Conservation (phyloP, 306 rosid genomes). For the Calophaca sinica region DNA sequence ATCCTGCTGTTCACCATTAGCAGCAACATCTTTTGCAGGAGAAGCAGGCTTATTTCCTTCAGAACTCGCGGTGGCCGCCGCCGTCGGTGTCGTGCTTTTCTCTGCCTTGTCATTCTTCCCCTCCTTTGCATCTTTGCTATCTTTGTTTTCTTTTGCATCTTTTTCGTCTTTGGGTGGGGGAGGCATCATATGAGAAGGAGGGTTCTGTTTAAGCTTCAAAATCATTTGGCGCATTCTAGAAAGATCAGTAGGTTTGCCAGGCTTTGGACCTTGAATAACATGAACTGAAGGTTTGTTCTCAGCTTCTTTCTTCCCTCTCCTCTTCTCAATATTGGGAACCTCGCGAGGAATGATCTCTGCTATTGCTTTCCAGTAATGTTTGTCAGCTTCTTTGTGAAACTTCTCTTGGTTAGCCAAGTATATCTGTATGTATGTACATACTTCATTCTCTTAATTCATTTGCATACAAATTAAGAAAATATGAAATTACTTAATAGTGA, state of each 20-base stretch:
- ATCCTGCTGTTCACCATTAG: slow-evolving; percentile 55
- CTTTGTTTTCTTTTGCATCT: slow-evolving; percentile 54
- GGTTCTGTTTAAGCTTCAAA: slow-evolving; percentile 79
- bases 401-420: slow-evolving; percentile 80
- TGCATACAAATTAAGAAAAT: slow-evolving; percentile 24
- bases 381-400: slow-evolving; percentile 95
- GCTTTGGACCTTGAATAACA: slow-evolving; percentile 92
- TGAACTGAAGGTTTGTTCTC: slow-evolving; percentile 70
- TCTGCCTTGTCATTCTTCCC: slow-evolving; percentile 50
- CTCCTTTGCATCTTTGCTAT: slow-evolving; percentile 47
- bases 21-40: slow-evolving; percentile 52
- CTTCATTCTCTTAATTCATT: slow-evolving; percentile 25
- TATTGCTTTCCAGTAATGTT: slow-evolving; percentile 94
- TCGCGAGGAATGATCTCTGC: slow-evolving; percentile 89
- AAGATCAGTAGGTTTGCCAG: slow-evolving; percentile 94
- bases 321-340: slow-evolving; percentile 92
- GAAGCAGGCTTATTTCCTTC: slow-evolving; percentile 50
- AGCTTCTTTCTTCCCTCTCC: slow-evolving; percentile 86
- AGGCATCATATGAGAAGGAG: slow-evolving; percentile 91
- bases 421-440: slow-evolving; percentile 51
- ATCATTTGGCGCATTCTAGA: slow-evolving; percentile 88
- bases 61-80: slow-evolving; percentile 21
- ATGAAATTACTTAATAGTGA: background rate
- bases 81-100: slow-evolving; percentile 54
- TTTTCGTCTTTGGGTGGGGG: slow-evolving; percentile 75